Conservation (phyloP, 331 rosid genomes). For the Quercus tomentella region DNA sequence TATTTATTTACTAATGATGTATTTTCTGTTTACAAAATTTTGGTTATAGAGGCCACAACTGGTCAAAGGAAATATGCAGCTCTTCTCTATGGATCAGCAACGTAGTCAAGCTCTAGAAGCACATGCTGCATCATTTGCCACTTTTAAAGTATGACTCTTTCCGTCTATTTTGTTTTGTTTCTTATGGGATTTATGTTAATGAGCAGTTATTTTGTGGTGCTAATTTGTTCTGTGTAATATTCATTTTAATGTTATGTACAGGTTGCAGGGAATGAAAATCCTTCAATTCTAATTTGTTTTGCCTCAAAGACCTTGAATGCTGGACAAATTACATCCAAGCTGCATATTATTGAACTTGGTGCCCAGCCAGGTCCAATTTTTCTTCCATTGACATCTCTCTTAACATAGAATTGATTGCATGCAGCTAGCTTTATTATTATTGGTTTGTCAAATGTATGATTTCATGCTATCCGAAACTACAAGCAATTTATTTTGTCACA, state of each 20-base stretch:
- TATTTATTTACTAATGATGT: background rate
- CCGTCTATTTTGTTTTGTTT: background rate
- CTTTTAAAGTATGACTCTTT: slow-evolving; percentile 55
- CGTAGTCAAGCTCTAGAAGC: slow-evolving; percentile 99
- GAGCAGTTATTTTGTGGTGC: background rate
- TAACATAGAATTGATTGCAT: background rate
- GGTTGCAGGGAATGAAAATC: slow-evolving; percentile 94
- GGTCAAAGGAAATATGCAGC: slow-evolving; percentile 99
- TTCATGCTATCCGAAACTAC: background rate
- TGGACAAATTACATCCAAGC: slow-evolving; percentile 88
- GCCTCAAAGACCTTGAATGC: slow-evolving; percentile 93
- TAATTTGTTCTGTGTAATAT: background rate
- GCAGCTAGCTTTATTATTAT: background rate
- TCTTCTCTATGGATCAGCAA: slow-evolving; percentile 94
- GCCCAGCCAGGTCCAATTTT: slow-evolving; percentile 89
- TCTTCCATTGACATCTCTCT: background rate
- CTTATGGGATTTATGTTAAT: background rate
- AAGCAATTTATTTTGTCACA: background rate
- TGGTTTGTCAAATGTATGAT: background rate
- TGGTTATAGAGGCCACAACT: slow-evolving; percentile 76
- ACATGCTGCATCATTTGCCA: slow-evolving; percentile 97
- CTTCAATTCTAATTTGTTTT: slow-evolving; percentile 83
- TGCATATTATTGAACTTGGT: slow-evolving; percentile 96
- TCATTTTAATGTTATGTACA: slow-evolving; percentile 9
- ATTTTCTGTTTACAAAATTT: background rate